phyloP scores from a whole-genome alignment of 2,329 filamentous ascomycete genomes.

The Diaporthe velutina region DNA sequence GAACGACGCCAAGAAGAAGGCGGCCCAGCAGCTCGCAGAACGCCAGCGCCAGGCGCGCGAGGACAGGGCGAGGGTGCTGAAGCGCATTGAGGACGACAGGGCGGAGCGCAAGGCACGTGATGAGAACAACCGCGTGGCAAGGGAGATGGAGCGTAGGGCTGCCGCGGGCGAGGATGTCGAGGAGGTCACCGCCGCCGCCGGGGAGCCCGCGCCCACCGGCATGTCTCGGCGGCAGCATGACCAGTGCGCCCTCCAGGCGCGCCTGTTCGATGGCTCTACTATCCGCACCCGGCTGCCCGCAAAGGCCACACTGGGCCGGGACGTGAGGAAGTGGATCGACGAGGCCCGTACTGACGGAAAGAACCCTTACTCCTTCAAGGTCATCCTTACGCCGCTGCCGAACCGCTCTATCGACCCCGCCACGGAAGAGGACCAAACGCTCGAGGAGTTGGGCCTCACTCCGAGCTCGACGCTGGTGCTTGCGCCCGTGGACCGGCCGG shows the following conservation, averaged over 20 bases:
- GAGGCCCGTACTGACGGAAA: conserved; percentile 67
- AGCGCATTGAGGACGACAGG: conserved; percentile 83
- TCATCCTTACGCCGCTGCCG: conserved; percentile 83
- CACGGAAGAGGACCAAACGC: conserved; percentile 75
- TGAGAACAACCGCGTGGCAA: conserved; percentile 61
- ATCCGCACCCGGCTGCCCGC: conserved; percentile 80
- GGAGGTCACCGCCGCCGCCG: conserved; percentile 47
- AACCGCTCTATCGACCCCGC: conserved; percentile 79
- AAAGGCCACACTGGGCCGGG: conserved; percentile 69
- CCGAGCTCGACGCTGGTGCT: conserved; percentile 88
- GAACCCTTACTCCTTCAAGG: conserved; percentile 84
- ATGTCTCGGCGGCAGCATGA: conserved; percentile 45
- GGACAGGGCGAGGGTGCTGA: conserved; percentile 79
- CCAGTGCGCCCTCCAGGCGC: conserved; percentile 77
- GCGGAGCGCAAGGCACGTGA: conserved; percentile 72
- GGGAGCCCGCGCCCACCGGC: conserved; percentile 47
- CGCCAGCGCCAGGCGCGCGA: conserved; percentile 74
- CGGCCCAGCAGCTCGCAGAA: conserved; percentile 70
- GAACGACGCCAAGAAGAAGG: conserved; percentile 60
- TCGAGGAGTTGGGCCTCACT: conserved; percentile 78
- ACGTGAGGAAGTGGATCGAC: conserved; percentile 85
- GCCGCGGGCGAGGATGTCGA: conserved; percentile 48
- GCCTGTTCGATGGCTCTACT: conserved; percentile 86
- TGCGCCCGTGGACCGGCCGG: conserved; percentile 71
- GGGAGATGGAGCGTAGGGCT: conserved; percentile 41